Percentiles rank a stretch among this genome's conserved stretches.
These are phyloP conservation scores for Barnettozyma salicaria DNA, from an alignment of 805 yeast species.

Conservation along the genomic window DNA sequence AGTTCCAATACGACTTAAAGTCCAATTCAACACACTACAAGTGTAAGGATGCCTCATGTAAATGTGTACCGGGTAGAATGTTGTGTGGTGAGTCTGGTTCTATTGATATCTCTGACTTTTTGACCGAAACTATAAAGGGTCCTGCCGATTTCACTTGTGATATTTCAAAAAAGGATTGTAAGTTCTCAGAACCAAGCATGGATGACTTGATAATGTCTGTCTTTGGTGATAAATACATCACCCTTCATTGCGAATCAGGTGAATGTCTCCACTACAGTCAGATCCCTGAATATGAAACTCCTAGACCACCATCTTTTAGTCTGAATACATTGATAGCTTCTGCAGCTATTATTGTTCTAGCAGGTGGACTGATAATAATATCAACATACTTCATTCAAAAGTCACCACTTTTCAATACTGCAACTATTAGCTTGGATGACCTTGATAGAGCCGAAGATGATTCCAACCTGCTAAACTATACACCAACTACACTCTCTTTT, in stretches of 20 bases:
- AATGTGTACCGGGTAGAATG: slow-evolving; percentile 88
- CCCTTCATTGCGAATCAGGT: slow-evolving; percentile 73
- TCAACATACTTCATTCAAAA: slow-evolving; percentile 44
- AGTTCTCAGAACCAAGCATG: slow-evolving; percentile 93
- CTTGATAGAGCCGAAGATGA: slow-evolving; percentile 29
- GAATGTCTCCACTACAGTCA: slow-evolving; percentile 92
- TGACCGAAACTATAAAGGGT: slow-evolving; percentile 83
- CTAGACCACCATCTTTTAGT: slow-evolving; percentile 41
- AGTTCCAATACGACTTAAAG: slow-evolving; percentile 54
- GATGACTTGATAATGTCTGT: slow-evolving; percentile 83
- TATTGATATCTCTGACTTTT: slow-evolving; percentile 88
- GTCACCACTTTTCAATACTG: slow-evolving; percentile 52
- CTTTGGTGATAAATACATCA: slow-evolving; percentile 91
- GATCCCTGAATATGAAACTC: slow-evolving; percentile 82
- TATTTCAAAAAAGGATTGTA: slow-evolving; percentile 52
- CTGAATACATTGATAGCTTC: slow-evolving; percentile 43
- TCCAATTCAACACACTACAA: slow-evolving; percentile 67
- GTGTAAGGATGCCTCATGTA: slow-evolving; percentile 75
- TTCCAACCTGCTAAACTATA: slow-evolving; percentile 42
- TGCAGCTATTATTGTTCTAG: slow-evolving; percentile 34
- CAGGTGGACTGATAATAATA: slow-evolving; percentile 34
- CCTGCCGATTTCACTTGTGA: slow-evolving; percentile 92
- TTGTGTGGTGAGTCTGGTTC: slow-evolving; percentile 93
- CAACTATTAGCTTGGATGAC: slow-evolving; percentile 23
- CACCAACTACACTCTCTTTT: slow-evolving; percentile 72